These are phyloP conservation scores for Calonectria crousiana DNA, from an alignment of 2,329 filamentous ascomycete species.

Conservation along the genomic window DNA sequence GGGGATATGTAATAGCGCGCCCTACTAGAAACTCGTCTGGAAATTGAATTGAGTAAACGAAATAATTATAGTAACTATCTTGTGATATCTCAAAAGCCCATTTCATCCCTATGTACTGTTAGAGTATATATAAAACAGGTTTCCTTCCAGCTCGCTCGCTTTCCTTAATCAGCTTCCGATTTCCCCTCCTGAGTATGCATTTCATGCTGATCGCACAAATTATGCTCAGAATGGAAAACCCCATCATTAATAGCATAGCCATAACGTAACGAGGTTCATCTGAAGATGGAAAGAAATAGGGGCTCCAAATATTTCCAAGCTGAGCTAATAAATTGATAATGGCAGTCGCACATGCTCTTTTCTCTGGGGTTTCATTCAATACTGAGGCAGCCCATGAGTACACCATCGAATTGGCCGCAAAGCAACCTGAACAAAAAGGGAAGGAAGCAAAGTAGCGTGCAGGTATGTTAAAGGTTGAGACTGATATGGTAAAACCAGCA, in stretches of 20 bases:
- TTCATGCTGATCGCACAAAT: neutral
- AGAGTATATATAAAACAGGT: neutral
- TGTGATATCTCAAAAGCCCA: neutral
- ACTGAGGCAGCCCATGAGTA: constrained; percentile 51
- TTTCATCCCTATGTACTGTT: neutral
- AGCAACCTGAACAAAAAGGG: constrained; percentile 34
- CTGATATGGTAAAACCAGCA: constrained; percentile 38
- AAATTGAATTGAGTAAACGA: neutral
- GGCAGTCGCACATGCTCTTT: constrained; percentile 31
- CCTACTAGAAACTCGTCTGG: neutral
- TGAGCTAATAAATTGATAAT: constrained; percentile 34
- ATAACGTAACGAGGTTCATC: constrained; percentile 1
- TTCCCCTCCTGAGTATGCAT: neutral
- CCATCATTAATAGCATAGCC: constrained; percentile 14
- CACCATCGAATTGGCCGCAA: constrained; percentile 49
- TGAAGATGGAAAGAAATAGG: constrained; percentile 42
- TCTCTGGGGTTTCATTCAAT: constrained; percentile 51
- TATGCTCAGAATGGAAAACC: neutral
- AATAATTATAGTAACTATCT: neutral
- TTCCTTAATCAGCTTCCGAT: neutral
- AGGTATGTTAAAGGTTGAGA: constrained; percentile 33
- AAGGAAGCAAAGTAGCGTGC: constrained; percentile 37
- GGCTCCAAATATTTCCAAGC: constrained; percentile 43
- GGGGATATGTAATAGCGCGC: no score
- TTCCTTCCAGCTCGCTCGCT: neutral